Base-by-base conservation (phyloP, 495 filamentous ascomycete species). In the Penicillium canescens region DNA sequence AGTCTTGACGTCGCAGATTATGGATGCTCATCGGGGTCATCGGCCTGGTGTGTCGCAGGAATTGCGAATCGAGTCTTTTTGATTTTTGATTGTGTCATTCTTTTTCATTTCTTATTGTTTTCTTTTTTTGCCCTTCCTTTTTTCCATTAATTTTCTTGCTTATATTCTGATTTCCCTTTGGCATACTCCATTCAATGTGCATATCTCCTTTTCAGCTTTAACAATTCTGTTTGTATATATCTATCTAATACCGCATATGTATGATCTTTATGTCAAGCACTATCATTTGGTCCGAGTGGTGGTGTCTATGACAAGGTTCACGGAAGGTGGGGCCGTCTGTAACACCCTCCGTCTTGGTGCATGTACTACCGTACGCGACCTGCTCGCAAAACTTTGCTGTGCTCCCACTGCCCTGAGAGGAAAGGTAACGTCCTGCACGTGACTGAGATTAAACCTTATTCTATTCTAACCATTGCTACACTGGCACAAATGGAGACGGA, bases 41-140 rank as follows among this genome's bases (percentile, higher is more conserved):
- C 61, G 63, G 28, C 67, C 66, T 61, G 66, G 63, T 10, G 60
- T 61, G 18, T 75, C 74, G 2, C 70, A 76, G 37, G 63, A 75
- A 36, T 50, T 68, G 50, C 63, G 66, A 16, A 73, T 77, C 47
- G 74, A 76, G 55, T 67, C 60, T 12, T n/a, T 65, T 21, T 69
- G 54, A 62, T 42, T 44, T 50, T 42, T 37, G 8, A 38, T 24
- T 51, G 18, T 20, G 37, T 39, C 44, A 18, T 51, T 34, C 42
- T 14, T 42, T 40, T 50, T 2, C 26, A 21, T 11, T 36, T 33
- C 39, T 46, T 57, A 43, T 42, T 21, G 24, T 47, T 38, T 3
- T 26, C 42, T n/a, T 45, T 52, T 36, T 48, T 54, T 46, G 36
- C n/a, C n/a, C 1, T 9, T 40, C 24, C 16, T 45, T 52, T 36